These are phyloP conservation scores for Ustilago esculenta DNA, from an alignment of 1,284 basidiomycete genomes.

Conservation along the genomic window DNA sequence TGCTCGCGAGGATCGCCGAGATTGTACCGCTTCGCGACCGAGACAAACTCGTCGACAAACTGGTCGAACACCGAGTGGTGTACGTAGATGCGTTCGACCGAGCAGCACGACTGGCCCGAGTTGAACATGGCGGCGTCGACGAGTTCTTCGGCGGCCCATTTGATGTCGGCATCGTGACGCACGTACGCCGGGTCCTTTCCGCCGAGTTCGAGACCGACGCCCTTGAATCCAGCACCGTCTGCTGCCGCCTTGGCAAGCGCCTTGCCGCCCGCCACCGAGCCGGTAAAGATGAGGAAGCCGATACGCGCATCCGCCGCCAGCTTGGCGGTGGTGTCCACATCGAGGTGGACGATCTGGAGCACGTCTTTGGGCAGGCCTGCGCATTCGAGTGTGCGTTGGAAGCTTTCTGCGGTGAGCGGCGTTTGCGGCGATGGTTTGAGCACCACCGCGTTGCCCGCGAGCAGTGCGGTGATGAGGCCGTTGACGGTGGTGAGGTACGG, in stretches of 20 bases:
- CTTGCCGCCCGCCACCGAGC: constrained; percentile 77
- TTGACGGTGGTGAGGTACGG: constrained; percentile 73
- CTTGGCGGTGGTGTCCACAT: constrained; percentile 74
- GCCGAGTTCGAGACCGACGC: constrained; percentile 78
- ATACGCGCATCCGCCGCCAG: constrained; percentile 77
- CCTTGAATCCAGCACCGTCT: constrained; percentile 76
- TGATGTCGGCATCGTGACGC: constrained; percentile 80
- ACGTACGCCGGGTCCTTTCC: constrained; percentile 97
- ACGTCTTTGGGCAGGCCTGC: constrained; percentile 82
- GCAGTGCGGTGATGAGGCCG: constrained; percentile 73
- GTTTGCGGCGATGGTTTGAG: constrained; percentile 96
- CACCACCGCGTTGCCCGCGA: constrained; percentile 81
- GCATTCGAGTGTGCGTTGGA: constrained; percentile 75
- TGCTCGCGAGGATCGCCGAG: constrained; percentile 83
- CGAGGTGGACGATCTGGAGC: constrained; percentile 82
- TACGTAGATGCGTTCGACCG: constrained; percentile 90
- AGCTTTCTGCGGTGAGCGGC: constrained; percentile 83
- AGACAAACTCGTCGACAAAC: constrained; percentile 81
- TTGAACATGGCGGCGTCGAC: constrained; percentile 97
- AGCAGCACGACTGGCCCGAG: constrained; percentile 91
- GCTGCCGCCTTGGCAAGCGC: constrained; percentile 75
- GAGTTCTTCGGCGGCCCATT: constrained; percentile 83
- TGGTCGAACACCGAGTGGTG: constrained; percentile 82
- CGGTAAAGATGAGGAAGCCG: constrained; percentile 88
- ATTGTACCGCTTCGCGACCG: constrained; percentile 80